These are phyloP conservation scores for Colletotrichum brevisporum DNA, from an alignment of 2,329 filamentous ascomycete genomes.

Conservation along the genomic window DNA sequence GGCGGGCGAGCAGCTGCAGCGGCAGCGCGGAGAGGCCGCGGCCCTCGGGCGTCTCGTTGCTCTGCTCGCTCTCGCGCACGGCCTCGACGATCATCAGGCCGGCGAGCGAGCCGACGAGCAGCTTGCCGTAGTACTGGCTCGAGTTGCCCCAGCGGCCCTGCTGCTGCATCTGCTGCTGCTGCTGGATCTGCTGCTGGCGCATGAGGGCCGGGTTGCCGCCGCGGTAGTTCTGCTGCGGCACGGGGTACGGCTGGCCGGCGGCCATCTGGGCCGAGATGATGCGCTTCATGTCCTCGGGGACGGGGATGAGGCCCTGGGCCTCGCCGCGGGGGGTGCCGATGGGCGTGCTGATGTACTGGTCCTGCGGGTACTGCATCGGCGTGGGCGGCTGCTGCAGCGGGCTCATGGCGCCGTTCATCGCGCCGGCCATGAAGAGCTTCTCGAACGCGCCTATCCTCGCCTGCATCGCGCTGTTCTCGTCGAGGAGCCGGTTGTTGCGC, in stretches of 20 bases:
- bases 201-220: conserved; percentile 59
- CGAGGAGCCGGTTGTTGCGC: conserved; percentile 83
- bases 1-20: conserved; percentile 66
- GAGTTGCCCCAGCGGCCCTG: conserved; percentile 68
- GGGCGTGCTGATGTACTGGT: conserved; percentile 61
- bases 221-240: conserved; percentile 63
- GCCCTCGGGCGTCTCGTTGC: conserved; percentile 74
- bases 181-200: conserved; percentile 70
- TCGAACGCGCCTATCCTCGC: conserved; percentile 81
- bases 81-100: conserved; percentile 94
- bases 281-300: conserved; percentile 76
- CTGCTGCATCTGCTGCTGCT: conserved; percentile 63
- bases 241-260: conserved; percentile 67
- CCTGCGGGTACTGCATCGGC: conserved; percentile 65
- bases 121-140: conserved; percentile 75
- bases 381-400: conserved; percentile 68
- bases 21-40: conserved; percentile 78
- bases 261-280: conserved; percentile 71
- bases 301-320: conserved; percentile 72
- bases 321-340: conserved; percentile 57
- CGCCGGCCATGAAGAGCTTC: conserved; percentile 84
- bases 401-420: conserved; percentile 74
- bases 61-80: conserved; percentile 75
- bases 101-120: conserved; percentile 94
- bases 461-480: conserved; percentile 86